Conservation (phyloP, 306 rosid species). For the Quercus rubra region DNA sequence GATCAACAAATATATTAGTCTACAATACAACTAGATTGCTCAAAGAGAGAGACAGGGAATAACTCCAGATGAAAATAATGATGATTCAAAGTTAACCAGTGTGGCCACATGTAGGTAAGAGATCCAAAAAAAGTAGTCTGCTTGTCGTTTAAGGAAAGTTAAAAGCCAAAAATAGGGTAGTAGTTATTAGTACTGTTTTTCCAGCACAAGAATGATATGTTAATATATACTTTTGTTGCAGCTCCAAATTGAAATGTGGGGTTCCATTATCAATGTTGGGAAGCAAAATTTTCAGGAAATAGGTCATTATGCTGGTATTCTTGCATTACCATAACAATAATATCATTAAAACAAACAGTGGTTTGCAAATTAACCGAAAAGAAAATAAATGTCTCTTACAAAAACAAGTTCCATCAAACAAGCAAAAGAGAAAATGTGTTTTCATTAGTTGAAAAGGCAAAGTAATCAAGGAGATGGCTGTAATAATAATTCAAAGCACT, state of each 20-base stretch:
- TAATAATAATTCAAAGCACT: too few species aligned
- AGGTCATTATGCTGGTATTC: background rate
- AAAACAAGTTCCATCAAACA: background rate
- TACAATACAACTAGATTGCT: constrained; percentile 12
- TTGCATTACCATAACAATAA: background rate
- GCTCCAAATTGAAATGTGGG: background rate
- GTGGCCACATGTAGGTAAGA: background rate
- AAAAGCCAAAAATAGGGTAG: too few species aligned
- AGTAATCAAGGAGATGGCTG: too few species aligned
- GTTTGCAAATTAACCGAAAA: background rate
- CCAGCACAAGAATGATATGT: background rate
- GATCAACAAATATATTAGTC: constrained; percentile 10
- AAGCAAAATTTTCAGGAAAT: background rate
- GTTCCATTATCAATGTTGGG: background rate
- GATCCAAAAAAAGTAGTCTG: background rate
- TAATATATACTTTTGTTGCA: background rate
- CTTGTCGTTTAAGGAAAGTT: too few species aligned
- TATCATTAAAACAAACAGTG: background rate
- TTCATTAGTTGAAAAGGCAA: background rate
- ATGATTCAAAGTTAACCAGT: background rate
- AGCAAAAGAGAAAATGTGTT: background rate
- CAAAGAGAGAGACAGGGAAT: background rate
- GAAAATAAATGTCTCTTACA: background rate
- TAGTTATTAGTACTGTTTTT: background rate
- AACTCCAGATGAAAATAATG: background rate